phyloP scores from a whole-genome alignment of 176 grass and related monocot genomes.

The Chloris gayana region DNA sequence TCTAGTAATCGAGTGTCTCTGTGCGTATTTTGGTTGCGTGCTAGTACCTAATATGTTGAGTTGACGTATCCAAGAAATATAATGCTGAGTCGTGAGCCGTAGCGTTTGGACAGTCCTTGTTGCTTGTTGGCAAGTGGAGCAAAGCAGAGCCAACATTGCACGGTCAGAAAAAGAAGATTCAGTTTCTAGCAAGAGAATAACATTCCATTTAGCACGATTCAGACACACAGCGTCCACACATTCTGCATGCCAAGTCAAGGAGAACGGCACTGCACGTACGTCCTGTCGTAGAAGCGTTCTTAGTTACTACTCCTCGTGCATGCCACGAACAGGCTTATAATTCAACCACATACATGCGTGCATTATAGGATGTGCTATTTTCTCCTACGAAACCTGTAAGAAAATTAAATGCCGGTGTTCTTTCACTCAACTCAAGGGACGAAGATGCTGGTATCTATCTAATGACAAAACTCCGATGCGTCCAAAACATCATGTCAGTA shows the following conservation, averaged over 20 bases:
- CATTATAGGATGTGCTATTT: not conserved
- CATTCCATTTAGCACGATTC: slow-evolving; percentile 1
- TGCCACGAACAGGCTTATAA: not conserved
- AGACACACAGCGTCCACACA: slow-evolving; percentile 23
- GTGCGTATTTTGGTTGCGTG: too few species aligned
- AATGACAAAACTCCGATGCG: not conserved
- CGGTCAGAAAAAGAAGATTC: slow-evolving; percentile 25
- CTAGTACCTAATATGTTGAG: slow-evolving; percentile 1
- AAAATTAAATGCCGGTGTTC: too few species aligned
- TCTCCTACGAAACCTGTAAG: not conserved
- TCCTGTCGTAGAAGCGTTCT: not conserved
- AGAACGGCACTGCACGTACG: not conserved
- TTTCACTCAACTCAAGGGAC: too few species aligned
- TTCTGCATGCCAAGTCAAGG: slow-evolving; percentile 11
- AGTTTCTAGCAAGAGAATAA: not conserved
- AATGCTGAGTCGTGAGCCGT: not conserved
- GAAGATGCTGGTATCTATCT: not conserved
- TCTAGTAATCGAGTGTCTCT: not conserved
- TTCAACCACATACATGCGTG: not conserved
- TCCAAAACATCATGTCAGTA: slow-evolving; percentile 17
- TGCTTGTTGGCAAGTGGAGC: slow-evolving; percentile 4
- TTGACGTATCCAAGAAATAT: not conserved
- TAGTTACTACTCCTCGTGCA: not conserved
- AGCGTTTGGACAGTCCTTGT: not conserved
- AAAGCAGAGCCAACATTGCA: slow-evolving; percentile 30